Percentiles rank a stretch among this genome's conserved stretches.
Evolutionary conservation across 345 rosid genomes (phyloP).

Genomic region (Toxicodendron radicans): DNA sequence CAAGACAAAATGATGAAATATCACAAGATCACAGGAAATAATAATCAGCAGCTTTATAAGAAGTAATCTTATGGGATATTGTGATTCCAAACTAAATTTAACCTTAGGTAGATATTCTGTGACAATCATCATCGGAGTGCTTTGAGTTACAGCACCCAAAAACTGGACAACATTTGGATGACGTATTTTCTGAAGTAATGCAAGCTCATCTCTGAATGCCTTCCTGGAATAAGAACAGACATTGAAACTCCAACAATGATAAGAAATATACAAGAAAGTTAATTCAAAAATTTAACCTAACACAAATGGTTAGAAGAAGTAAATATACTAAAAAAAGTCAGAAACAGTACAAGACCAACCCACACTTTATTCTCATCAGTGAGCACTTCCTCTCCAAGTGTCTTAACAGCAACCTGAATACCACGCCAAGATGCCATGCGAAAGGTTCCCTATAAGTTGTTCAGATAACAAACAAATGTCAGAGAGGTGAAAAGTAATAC

Average conservation of each 20-base stretch:
- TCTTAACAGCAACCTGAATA: constrained; percentile 77
- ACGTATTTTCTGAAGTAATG: constrained; percentile 78
- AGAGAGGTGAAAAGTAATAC: not conserved
- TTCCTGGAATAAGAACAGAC: constrained; percentile 43
- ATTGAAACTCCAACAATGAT: constrained; percentile 14
- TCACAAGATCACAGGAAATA: not conserved
- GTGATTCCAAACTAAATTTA: not conserved
- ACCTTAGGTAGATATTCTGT: constrained; percentile 82
- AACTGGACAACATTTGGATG: constrained; percentile 92
- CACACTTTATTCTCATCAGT: constrained; percentile 76
- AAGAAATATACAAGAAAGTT: constrained; percentile 4
- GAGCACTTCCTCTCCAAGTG: constrained; percentile 71
- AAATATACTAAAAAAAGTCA: not conserved
- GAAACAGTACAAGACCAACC: constrained; percentile 30
- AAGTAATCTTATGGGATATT: not conserved
- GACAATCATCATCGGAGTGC: constrained; percentile 87
- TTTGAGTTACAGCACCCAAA: constrained; percentile 85
- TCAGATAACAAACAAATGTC: not conserved
- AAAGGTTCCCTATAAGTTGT: constrained; percentile 67
- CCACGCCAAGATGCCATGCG: constrained; percentile 85
- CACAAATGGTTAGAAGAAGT: not conserved
- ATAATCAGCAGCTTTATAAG: not conserved
- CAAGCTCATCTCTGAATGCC: constrained; percentile 83
- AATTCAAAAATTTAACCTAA: not conserved
- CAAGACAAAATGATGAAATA: too few relatives aligned